Percentiles rank a stretch among this genome's conserved stretches.
Conservation (phyloP, 352 stramenopile genomes). For the Phytophthora lateralis region DNA sequence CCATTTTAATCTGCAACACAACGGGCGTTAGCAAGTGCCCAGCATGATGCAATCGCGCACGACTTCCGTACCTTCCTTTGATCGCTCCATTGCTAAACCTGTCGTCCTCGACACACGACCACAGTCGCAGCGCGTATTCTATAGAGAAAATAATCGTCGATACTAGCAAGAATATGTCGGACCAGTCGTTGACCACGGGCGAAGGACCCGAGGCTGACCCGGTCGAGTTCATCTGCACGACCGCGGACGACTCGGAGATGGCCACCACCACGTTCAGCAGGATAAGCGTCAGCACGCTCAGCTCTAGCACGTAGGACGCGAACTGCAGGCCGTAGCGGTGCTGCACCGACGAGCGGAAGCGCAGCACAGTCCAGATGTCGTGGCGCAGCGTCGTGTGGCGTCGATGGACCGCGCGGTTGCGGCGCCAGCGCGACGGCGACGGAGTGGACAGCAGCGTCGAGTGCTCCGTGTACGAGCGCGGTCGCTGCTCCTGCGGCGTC, state of each 20-base stretch:
- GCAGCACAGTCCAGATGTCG: constrained; percentile 66
- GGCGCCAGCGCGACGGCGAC: constrained; percentile 22
- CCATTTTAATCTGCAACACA: constrained; percentile 52
- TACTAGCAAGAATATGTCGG: constrained; percentile 49
- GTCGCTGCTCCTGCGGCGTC: constrained; percentile 20
- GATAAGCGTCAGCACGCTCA: constrained; percentile 59
- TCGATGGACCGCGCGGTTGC: neutral
- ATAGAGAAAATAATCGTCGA: constrained; percentile 69
- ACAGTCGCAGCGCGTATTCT: constrained; percentile 61
- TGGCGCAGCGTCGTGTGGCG: constrained; percentile 38
- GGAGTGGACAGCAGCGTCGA: constrained; percentile 37
- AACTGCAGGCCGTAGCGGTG: constrained; percentile 51
- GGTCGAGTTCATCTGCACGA: constrained; percentile 16
- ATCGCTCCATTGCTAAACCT: constrained; percentile 42
- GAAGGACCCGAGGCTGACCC: constrained; percentile 8
- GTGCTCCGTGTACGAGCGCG: constrained; percentile 34
- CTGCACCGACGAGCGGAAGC: constrained; percentile 54
- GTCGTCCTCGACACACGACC: constrained; percentile 69
- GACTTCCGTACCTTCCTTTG: constrained; percentile 36
- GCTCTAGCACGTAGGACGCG: constrained; percentile 59
- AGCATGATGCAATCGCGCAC: neutral
- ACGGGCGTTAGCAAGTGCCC: neutral
- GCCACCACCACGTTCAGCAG: constrained; percentile 65
- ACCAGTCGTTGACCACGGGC: constrained; percentile 39
- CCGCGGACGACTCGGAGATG: constrained; percentile 47